Evolutionary conservation across 768 basidiomycete genomes (phyloP).

Genomic region (Rhizopogon vulgaris): DNA sequence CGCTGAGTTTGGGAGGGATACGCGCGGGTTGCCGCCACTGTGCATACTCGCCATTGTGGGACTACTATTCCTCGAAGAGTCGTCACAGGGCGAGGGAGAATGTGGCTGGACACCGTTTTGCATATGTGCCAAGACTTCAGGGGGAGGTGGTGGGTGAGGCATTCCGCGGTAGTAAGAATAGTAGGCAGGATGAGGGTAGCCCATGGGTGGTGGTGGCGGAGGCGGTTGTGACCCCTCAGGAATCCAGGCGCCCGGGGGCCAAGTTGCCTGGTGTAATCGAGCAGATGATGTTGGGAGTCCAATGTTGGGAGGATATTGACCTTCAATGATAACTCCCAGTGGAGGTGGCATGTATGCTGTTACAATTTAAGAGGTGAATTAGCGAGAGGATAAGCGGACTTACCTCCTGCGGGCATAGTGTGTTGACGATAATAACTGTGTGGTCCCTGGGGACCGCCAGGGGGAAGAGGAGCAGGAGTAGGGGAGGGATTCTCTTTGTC

Average conservation of each 20-base stretch:
- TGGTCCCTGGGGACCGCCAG: constrained; percentile 27
- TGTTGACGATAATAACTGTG: constrained; percentile 66
- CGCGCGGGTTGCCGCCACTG: constrained; percentile 16
- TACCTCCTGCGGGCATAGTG: constrained; percentile 42
- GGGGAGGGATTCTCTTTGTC: constrained; percentile 25
- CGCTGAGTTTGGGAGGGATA: constrained; percentile 3
- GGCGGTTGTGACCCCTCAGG: constrained; percentile 30
- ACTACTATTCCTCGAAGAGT: constrained; percentile 21
- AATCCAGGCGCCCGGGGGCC: constrained; percentile 30
- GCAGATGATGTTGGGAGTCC: constrained; percentile 51
- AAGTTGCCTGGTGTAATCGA: constrained; percentile 37
- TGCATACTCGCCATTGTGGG: constrained; percentile 13
- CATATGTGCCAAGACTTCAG: constrained; percentile 10
- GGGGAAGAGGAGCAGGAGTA: constrained; percentile 28
- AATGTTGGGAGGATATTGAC: constrained; percentile 33
- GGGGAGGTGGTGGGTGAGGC: constrained; percentile 19
- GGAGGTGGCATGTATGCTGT: constrained; percentile 38
- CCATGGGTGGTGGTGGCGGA: constrained; percentile 25
- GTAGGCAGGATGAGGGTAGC: constrained; percentile 29
- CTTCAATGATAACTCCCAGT: constrained; percentile 35
- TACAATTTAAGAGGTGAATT: constrained; percentile 3
- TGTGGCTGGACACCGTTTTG: constrained; percentile 22
- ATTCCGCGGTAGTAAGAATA: constrained; percentile 44
- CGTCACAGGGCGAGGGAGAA: constrained; percentile 10
- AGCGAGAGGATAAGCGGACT: constrained; percentile 3